A percentile compares a stretch with the other conserved stretches of the same genome.
phyloP scores from a whole-genome alignment of 768 basidiomycete species.

The Rhizopogon salebrosus region DNA sequence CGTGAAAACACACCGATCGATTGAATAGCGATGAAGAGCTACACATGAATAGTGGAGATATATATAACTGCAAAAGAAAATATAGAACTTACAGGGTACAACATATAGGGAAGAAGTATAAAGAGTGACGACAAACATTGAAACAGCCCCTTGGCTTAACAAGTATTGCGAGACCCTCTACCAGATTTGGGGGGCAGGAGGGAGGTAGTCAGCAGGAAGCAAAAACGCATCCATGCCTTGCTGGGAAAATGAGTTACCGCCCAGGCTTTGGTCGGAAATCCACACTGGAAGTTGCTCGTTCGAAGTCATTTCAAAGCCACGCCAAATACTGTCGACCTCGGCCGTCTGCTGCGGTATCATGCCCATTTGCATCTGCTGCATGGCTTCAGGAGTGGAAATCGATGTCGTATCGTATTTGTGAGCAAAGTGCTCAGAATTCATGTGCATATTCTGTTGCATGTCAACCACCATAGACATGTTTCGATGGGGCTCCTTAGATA shows the following conservation, averaged over 20 bases:
- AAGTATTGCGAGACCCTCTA: constrained; percentile 25
- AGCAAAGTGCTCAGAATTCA: constrained; percentile 47
- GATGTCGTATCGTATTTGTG: constrained; percentile 49
- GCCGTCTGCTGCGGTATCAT: constrained; percentile 18
- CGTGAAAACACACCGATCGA: background rate
- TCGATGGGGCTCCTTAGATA: constrained; percentile 50
- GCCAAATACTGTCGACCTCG: constrained; percentile 65
- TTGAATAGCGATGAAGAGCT: constrained; percentile 1
- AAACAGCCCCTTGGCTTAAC: background rate
- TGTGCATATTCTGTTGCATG: constrained; percentile 28
- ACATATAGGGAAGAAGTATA: constrained; percentile 10
- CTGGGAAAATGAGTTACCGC: constrained; percentile 70
- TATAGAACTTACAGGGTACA: constrained; percentile 19
- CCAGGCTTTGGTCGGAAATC: constrained; percentile 80
- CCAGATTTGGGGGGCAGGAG: constrained; percentile 73
- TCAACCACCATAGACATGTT: constrained; percentile 44
- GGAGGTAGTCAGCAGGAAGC: constrained; percentile 69
- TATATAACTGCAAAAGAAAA: constrained; percentile 5
- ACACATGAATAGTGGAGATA: constrained; percentile 1
- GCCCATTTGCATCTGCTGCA: constrained; percentile 29
- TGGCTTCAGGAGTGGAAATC: constrained; percentile 23
- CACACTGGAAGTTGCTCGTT: constrained; percentile 79
- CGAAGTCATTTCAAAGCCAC: constrained; percentile 66
- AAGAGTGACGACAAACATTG: constrained; percentile 9
- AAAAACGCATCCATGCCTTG: constrained; percentile 85